Conservation (phyloP, 2,329 filamentous ascomycete genomes). For the Alternaria metachromatica region DNA sequence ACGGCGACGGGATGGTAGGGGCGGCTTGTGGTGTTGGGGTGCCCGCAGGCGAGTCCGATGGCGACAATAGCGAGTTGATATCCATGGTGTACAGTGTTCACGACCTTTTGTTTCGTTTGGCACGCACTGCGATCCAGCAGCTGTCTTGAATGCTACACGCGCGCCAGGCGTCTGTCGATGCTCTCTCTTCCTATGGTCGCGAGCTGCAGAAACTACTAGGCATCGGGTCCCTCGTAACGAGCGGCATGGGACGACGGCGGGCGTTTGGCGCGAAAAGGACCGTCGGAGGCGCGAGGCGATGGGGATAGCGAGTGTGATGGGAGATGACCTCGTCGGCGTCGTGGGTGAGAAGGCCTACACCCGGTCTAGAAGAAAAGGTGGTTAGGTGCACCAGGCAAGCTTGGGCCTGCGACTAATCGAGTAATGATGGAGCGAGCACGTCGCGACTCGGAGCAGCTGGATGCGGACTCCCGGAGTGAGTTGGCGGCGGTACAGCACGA, state of each 20-base stretch:
- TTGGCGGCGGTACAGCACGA: not conserved
- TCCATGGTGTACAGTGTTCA: slow-evolving; percentile 48
- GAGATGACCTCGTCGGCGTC: slow-evolving; percentile 16
- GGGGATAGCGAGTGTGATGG: slow-evolving; percentile 21
- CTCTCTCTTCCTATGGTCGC: slow-evolving; percentile 17
- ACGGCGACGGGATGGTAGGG: slow-evolving; percentile 34
- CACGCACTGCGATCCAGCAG: not conserved
- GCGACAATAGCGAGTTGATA: slow-evolving; percentile 58
- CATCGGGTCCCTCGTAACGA: slow-evolving; percentile 20
- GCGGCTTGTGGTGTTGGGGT: slow-evolving; percentile 44
- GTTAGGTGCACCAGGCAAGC: slow-evolving; percentile 25
- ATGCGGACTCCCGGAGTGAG: slow-evolving; percentile 1
- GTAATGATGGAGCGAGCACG: slow-evolving; percentile 28
- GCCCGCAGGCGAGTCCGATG: slow-evolving; percentile 52
- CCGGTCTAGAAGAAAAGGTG: slow-evolving; percentile 33
- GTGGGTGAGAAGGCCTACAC: slow-evolving; percentile 15
- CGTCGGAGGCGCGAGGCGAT: slow-evolving; percentile 13
- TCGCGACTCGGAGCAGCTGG: slow-evolving; percentile 14
- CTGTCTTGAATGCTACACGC: slow-evolving; percentile 3
- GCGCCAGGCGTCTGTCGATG: slow-evolving; percentile 4
- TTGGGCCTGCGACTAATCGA: slow-evolving; percentile 32
- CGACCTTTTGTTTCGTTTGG: slow-evolving; percentile 1
- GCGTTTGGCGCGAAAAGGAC: slow-evolving; percentile 14
- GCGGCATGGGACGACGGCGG: slow-evolving; percentile 31
- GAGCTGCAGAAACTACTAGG: slow-evolving; percentile 21